A percentile compares a stretch with the other conserved stretches of the same genome.
Conservation (phyloP, 257 asterid species). For the Gardenia jasminoides region DNA sequence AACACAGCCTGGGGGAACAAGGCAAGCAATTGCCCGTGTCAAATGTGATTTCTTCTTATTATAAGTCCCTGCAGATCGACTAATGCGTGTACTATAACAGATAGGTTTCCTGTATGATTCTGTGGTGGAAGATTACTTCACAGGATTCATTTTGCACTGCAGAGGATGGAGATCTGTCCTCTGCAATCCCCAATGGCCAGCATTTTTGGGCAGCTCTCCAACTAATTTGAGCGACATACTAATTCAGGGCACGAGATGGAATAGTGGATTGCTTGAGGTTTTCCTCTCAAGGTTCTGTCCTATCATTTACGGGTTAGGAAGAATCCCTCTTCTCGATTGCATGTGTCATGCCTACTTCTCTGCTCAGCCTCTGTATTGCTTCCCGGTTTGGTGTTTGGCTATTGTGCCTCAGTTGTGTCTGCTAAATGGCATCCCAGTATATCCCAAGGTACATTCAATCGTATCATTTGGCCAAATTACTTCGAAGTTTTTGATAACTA, state of each 20-base stretch:
- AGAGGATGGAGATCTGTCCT: constrained; percentile 54
- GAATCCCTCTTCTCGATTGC: constrained; percentile 39
- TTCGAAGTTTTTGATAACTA: neutral
- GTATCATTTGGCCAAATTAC: neutral
- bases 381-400: constrained; percentile 34
- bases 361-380: constrained; percentile 18
- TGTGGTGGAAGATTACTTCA: constrained; percentile 51
- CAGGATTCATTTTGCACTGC: constrained; percentile 48
- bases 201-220: constrained; percentile 49
- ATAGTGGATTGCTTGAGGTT: constrained; percentile 41
- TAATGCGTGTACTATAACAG: constrained; percentile 21
- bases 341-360: constrained; percentile 38
- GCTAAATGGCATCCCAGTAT: constrained; percentile 35
- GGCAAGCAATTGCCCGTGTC: constrained; percentile 16
- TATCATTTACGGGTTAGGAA: constrained; percentile 36
- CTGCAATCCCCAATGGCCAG: constrained; percentile 36
- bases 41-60: neutral
- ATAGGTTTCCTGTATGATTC: constrained; percentile 49
- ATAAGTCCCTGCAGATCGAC: neutral
- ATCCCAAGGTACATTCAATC: constrained; percentile 43
- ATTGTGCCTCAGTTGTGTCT: constrained; percentile 45
- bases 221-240: constrained; percentile 46
- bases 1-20: constrained; percentile 51
- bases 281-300: constrained; percentile 33
- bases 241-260: constrained; percentile 54